phyloP scores from a whole-genome alignment of 331 rosid genomes.

The Quercus phellos region DNA sequence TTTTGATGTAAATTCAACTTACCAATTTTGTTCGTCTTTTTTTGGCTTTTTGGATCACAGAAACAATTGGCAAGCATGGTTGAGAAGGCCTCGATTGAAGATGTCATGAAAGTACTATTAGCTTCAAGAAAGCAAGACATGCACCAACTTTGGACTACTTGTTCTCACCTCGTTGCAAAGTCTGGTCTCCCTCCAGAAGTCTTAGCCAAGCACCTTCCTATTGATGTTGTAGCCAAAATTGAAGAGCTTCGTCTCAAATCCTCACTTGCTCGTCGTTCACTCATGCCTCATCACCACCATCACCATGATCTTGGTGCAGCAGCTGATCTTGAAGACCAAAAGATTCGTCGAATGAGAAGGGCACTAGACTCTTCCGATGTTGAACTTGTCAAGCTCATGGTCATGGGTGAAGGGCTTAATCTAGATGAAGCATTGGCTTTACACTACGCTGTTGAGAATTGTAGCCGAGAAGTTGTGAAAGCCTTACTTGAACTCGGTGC shows the following conservation, averaged over 20 bases:
- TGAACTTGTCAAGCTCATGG: constrained; percentile 91
- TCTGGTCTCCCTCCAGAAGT: constrained; percentile 92
- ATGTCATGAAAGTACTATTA: constrained; percentile 89
- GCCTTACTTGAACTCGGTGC: constrained; percentile 92
- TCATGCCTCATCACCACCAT: constrained; percentile 49
- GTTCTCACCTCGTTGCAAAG: constrained; percentile 87
- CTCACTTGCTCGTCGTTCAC: constrained; percentile 62
- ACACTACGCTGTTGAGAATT: constrained; percentile 85
- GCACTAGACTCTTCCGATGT: constrained; percentile 94
- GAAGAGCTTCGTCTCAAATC: constrained; percentile 91
- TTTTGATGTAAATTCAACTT: not conserved
- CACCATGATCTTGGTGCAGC: constrained; percentile 57
- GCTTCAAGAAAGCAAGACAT: constrained; percentile 99
- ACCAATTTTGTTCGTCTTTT: not conserved
- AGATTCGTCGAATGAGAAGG: constrained; percentile 80
- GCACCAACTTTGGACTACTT: constrained; percentile 95
- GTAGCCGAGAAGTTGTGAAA: constrained; percentile 93
- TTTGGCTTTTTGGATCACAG: constrained; percentile 28
- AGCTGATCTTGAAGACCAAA: constrained; percentile 87
- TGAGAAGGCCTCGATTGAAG: constrained; percentile 91
- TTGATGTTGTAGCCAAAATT: constrained; percentile 75
- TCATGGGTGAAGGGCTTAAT: constrained; percentile 96
- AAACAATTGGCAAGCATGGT: constrained; percentile 97
- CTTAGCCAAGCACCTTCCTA: constrained; percentile 81
- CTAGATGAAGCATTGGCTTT: constrained; percentile 90